Percentiles rank a stretch among this genome's conserved stretches.
Conservation (phyloP, 306 rosid genomes). For the Argentina anserina region DNA sequence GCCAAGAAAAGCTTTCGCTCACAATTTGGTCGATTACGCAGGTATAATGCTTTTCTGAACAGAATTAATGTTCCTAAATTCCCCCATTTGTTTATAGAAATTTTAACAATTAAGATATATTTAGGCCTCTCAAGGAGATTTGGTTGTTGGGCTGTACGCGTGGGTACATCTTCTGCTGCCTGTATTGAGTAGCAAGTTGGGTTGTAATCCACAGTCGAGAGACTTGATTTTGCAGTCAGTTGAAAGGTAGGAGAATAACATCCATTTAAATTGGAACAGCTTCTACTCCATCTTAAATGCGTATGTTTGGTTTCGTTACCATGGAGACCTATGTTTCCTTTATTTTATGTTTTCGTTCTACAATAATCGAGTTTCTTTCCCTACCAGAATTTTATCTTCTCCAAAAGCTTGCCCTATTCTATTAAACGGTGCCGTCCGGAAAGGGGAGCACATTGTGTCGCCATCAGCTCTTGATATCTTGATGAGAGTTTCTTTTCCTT, state of each 20-base stretch:
- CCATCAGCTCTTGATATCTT: slow-evolving; percentile 68
- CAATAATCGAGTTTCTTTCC: not conserved
- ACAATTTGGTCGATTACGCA: slow-evolving; percentile 70
- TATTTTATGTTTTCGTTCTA: not conserved
- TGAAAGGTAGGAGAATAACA: slow-evolving; percentile 54
- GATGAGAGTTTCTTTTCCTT: slow-evolving; percentile 62
- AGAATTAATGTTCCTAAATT: not conserved
- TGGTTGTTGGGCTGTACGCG: slow-evolving; percentile 71
- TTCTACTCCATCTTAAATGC: not conserved
- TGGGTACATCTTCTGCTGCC: slow-evolving; percentile 86
- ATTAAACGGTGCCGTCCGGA: slow-evolving; percentile 78
- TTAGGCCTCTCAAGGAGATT: slow-evolving; percentile 73
- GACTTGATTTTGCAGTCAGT: slow-evolving; percentile 85
- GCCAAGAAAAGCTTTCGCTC: slow-evolving; percentile 81
- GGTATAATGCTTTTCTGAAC: slow-evolving; percentile 36
- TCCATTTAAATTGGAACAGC: slow-evolving; percentile 4
- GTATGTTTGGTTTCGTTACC: not conserved
- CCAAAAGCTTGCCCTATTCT: slow-evolving; percentile 74
- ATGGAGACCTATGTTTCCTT: slow-evolving; percentile 25
- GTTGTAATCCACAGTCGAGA: slow-evolving; percentile 76
- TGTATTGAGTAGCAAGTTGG: slow-evolving; percentile 51
- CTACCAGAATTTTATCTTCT: slow-evolving; percentile 39
- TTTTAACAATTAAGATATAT: slow-evolving; percentile 15
- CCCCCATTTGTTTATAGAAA: too few species aligned
- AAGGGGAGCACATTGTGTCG: slow-evolving; percentile 78